These are phyloP conservation scores for Thermochaetoides thermophila DNA, from an alignment of 495 filamentous ascomycete species.

Conservation along the genomic window DNA sequence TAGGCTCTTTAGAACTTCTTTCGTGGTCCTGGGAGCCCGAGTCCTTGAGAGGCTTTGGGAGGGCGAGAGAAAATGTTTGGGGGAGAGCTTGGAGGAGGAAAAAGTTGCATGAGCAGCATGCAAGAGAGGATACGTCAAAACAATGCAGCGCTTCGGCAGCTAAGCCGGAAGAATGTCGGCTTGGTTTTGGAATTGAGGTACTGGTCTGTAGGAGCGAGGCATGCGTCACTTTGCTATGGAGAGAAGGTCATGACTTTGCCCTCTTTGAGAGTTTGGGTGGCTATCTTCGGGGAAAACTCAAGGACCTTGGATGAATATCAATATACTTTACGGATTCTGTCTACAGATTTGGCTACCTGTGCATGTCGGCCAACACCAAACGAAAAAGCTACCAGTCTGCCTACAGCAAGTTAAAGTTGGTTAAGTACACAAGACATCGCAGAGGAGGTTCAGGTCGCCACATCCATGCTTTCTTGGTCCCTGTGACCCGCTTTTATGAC, in stretches of 20 bases:
- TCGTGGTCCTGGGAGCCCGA: conserved; percentile 28
- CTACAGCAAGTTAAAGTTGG: too few species aligned
- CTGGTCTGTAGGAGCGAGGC: conserved; percentile 7
- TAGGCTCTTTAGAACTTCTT: conserved; percentile 44
- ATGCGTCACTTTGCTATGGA: conserved; percentile 49
- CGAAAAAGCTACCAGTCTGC: too few species aligned
- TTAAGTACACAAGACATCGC: too few species aligned
- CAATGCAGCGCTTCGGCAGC: not conserved
- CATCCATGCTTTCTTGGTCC: too few species aligned
- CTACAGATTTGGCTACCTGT: too few species aligned
- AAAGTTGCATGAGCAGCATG: conserved; percentile 7
- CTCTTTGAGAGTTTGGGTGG: conserved; percentile 85
- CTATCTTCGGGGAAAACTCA: conserved; percentile 36
- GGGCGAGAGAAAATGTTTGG: conserved; percentile 35
- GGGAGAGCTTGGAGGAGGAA: conserved; percentile 29
- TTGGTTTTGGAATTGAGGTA: conserved; percentile 17
- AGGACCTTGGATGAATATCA: too few species aligned
- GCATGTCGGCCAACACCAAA: too few species aligned
- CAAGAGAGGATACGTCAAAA: not conserved
- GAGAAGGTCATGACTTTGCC: conserved; percentile 55
- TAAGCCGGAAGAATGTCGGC: conserved; percentile 5
- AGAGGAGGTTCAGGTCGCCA: too few species aligned
- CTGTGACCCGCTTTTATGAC: too few species aligned
- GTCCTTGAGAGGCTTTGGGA: conserved; percentile 20
- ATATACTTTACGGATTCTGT: too few species aligned